phyloP scores from a whole-genome alignment of 257 asterid species.

The Nicotiana knightiana region DNA sequence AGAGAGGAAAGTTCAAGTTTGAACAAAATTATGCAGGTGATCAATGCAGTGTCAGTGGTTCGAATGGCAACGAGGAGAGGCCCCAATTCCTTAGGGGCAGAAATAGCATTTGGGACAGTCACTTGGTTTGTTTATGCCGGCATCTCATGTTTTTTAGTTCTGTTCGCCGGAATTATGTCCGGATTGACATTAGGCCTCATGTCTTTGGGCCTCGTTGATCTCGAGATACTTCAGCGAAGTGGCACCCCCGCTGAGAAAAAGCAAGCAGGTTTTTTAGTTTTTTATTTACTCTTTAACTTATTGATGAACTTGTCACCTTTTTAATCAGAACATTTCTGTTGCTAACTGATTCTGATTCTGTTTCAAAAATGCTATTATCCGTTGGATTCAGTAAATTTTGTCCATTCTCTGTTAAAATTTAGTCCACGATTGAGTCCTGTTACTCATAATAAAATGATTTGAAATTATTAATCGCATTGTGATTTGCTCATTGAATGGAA shows the following conservation, averaged over 20 bases:
- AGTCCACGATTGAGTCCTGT: not conserved
- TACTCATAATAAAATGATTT: not conserved
- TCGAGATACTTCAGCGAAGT: constrained; percentile 85
- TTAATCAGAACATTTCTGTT: not conserved
- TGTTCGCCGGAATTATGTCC: constrained; percentile 90
- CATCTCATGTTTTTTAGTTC: constrained; percentile 63
- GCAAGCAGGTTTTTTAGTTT: constrained; percentile 52
- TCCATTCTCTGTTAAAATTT: too few species aligned
- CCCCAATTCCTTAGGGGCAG: constrained; percentile 40
- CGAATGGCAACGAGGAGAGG: constrained; percentile 34
- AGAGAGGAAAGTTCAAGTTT: not conserved
- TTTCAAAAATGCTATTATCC: too few species aligned
- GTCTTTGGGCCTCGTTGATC: constrained; percentile 89
- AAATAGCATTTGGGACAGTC: constrained; percentile 67
- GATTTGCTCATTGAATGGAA: not conserved
- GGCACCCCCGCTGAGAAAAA: constrained; percentile 70
- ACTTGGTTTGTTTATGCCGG: constrained; percentile 76
- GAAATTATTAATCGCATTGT: not conserved
- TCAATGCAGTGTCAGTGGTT: constrained; percentile 48
- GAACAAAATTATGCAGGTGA: constrained; percentile 31
- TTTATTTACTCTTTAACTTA: not conserved
- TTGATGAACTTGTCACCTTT: not conserved
- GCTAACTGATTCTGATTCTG: too few species aligned
- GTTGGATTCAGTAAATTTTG: too few species aligned
- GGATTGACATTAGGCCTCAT: constrained; percentile 83